These are phyloP conservation scores for Tolypocladium paradoxum DNA, from an alignment of 2,329 filamentous ascomycete genomes.

Conservation along the genomic window DNA sequence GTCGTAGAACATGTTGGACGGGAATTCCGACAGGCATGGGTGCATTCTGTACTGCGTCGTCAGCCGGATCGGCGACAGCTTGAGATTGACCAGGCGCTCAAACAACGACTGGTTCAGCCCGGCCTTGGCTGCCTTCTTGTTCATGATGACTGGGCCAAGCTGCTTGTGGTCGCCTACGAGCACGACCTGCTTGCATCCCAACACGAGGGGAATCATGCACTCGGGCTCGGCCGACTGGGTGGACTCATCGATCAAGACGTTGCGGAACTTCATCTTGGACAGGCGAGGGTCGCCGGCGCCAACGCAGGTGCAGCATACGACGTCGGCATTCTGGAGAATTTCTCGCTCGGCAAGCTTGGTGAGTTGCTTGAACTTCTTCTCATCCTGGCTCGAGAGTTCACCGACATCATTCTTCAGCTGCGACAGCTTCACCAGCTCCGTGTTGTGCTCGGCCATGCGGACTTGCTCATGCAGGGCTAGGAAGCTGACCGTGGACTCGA, in stretches of 20 bases:
- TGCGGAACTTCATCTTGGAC: conserved; percentile 95
- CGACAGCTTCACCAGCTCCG: conserved; percentile 82
- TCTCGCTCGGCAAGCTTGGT: conserved; percentile 90
- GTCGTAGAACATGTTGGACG: conserved; percentile 99
- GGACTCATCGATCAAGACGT: conserved; percentile 94
- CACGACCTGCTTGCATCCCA: conserved; percentile 98
- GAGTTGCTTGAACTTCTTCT: conserved; percentile 96
- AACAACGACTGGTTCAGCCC: conserved; percentile 98
- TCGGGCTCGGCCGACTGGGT: conserved; percentile 97
- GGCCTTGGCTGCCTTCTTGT: conserved; percentile 98
- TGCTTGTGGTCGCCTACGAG: conserved; percentile 97
- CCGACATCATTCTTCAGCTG: conserved; percentile 87
- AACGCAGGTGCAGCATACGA: conserved; percentile 97
- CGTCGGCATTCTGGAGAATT: conserved; percentile 88
- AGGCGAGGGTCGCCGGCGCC: conserved; percentile 92
- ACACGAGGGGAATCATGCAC: conserved; percentile 94
- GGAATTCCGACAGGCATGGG: conserved; percentile 91
- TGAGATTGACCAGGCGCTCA: conserved; percentile 88
- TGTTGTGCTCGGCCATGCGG: conserved; percentile 92
- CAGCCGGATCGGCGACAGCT: conserved; percentile 78
- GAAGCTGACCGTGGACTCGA: conserved; percentile 96
- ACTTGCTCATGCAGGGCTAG: conserved; percentile 94
- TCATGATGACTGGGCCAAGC: conserved; percentile 97
- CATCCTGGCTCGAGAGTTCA: conserved; percentile 87
- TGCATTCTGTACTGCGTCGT: conserved; percentile 99